Conservation (phyloP, 2,329 filamentous ascomycete species). For the Scytalidium lignicola region DNA sequence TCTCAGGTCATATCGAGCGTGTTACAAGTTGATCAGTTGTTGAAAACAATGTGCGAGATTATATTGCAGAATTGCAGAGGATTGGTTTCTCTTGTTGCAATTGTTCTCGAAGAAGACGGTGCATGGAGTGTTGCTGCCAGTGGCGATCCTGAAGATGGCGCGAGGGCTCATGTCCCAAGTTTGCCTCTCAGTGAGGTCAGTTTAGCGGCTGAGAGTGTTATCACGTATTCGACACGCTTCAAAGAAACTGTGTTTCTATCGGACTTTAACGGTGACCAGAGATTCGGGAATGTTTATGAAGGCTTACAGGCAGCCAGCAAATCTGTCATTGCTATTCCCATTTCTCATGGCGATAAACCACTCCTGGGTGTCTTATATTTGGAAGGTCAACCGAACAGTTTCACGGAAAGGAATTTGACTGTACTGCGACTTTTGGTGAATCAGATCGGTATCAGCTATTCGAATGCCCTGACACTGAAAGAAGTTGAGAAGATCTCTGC, state of each 20-base stretch:
- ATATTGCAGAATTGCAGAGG: constrained; percentile 68
- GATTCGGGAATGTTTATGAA: constrained; percentile 66
- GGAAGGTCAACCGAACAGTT: constrained; percentile 65
- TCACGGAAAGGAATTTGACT: constrained; percentile 64
- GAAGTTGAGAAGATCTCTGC: constrained; percentile 68
- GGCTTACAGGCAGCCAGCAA: constrained; percentile 65
- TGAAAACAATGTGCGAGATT: constrained; percentile 72
- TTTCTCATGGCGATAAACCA: constrained; percentile 62
- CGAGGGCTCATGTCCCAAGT: constrained; percentile 56
- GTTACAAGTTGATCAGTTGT: constrained; percentile 63
- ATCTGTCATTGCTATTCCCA: constrained; percentile 69
- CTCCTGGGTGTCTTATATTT: constrained; percentile 68
- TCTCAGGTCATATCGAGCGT: constrained; percentile 73
- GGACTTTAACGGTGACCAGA: constrained; percentile 65
- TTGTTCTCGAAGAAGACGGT: constrained; percentile 63
- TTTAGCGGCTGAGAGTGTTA: constrained; percentile 64
- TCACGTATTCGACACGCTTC: constrained; percentile 69
- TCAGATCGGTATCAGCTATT: constrained; percentile 66
- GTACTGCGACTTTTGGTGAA: constrained; percentile 65
- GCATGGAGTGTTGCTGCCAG: constrained; percentile 66
- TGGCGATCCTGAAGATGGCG: constrained; percentile 61
- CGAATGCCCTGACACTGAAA: constrained; percentile 59
- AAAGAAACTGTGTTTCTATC: constrained; percentile 66
- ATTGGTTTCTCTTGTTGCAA: constrained; percentile 62
- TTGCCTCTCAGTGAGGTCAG: constrained; percentile 58